Conservation (phyloP, 148 eudicot species). For the Fallopia convolvulus region DNA sequence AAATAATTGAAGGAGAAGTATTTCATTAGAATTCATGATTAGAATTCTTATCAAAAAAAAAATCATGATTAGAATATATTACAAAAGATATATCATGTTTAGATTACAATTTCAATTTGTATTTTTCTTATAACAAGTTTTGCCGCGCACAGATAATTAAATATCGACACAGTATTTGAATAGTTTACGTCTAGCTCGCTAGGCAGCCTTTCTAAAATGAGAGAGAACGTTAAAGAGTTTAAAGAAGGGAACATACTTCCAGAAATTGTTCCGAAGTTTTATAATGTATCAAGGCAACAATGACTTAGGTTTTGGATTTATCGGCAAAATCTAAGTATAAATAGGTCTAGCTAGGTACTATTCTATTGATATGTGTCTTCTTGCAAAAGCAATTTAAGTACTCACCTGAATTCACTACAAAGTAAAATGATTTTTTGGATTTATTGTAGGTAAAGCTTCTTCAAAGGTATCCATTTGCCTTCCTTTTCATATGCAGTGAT, state of each 20-base stretch:
- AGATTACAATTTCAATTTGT: not conserved
- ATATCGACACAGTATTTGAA: not conserved
- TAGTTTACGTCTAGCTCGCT: not conserved
- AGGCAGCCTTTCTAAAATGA: not conserved
- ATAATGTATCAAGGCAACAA: slow-evolving; percentile 5
- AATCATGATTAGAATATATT: no score
- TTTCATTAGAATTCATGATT: no score
- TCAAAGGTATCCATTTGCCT: not conserved
- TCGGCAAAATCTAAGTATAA: slow-evolving; percentile 22
- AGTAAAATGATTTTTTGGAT: not conserved
- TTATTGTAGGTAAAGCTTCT: not conserved
- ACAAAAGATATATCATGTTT: not conserved
- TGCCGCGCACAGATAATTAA: no score
- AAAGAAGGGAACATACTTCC: not conserved
- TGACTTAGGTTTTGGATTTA: slow-evolving; percentile 23
- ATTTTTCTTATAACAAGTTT: no score
- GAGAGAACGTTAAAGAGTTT: not conserved
- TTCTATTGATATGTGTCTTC: slow-evolving; percentile 6
- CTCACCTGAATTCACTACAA: slow-evolving; percentile 2
- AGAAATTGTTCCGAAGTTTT: not conserved
- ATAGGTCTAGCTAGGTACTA: not conserved
- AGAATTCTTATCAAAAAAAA: no score
- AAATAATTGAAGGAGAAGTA: no score
- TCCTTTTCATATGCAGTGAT: not conserved
- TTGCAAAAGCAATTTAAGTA: not conserved